Conservation (phyloP, 805 yeast species). For the Cyberlindnera euphorbiiphila region DNA sequence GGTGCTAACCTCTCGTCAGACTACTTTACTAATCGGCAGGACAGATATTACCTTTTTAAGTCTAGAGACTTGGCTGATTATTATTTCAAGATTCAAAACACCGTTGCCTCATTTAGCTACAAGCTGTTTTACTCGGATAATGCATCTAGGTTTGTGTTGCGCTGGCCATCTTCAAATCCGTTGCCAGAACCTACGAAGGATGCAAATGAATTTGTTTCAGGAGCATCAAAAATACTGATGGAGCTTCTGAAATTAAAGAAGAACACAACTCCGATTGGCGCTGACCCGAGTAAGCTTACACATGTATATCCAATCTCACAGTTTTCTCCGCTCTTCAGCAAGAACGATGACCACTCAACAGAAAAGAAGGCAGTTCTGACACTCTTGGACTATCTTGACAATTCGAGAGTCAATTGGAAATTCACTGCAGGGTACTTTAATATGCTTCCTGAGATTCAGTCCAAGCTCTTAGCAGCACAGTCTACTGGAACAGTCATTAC, state of each 20-base stretch:
- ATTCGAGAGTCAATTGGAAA: conserved; percentile 63
- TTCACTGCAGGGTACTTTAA: conserved; percentile 97
- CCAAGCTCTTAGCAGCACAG: conserved; percentile 49
- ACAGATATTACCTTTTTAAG: conserved; percentile 76
- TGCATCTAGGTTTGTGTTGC: conserved; percentile 48
- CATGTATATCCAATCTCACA: conserved; percentile 89
- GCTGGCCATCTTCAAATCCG: conserved; percentile 71
- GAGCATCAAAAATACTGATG: conserved; percentile 51
- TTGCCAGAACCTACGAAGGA: conserved; percentile 65
- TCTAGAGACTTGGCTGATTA: conserved; percentile 60
- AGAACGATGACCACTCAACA: conserved; percentile 66
- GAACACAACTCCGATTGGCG: conserved; percentile 18
- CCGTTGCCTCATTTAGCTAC: conserved; percentile 70
- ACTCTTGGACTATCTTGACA: conserved; percentile 52
- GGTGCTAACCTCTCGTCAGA: conserved; percentile 93
- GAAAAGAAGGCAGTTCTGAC: conserved; percentile 71
- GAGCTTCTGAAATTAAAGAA: conserved; percentile 51
- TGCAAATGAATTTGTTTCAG: conserved; percentile 46
- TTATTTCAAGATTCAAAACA: conserved; percentile 64
- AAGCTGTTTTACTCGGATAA: conserved; percentile 46
- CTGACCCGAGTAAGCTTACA: conserved; percentile 40
- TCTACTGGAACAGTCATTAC: conserved; percentile 74
- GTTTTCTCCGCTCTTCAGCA: conserved; percentile 72
- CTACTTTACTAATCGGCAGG: conserved; percentile 93
- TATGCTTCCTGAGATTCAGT: conserved; percentile 71